Evolutionary conservation across 1,284 basidiomycete genomes (phyloP), one percentile per base, ranked within the genome.

Genomic region (Leccinum fallax): DNA sequence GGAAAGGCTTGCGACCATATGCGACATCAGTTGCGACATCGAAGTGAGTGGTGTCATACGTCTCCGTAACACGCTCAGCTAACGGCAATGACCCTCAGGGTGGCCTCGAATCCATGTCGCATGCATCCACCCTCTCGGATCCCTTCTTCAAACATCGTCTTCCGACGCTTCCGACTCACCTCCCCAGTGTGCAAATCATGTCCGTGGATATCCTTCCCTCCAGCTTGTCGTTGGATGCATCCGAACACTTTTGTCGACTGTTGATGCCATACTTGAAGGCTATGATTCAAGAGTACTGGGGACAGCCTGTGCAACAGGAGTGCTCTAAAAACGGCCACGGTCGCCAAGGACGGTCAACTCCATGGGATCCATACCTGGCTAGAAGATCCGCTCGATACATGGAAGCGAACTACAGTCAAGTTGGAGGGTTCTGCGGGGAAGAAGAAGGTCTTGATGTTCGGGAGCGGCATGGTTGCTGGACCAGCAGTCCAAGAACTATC

Each of bases 391-490:
- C 81, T 92, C 16, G 77, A 81, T 13, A 72, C 72, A 55, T 85
- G 81, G 78, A 74, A 75, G 64, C 61, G 7, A 43, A 71, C 66
- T 21, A 24, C 57, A 0, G 8, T 54, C 11, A 66, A 58, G 40
- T 30, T 16, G 28, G 59, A 64, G 21, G 53, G 61, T 30, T 21
- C 51, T 2, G 24, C 24, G 3, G 24, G 24, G 24, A 24, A 24
- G 24, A 91, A 89, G 77, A 86, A 81, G 67, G 82, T 96, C 1
- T 77, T 98, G 30, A 80, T 98, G 66, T 82, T 97, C 5, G 95
- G 95, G 10, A 93, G 90, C 59, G 96, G 95, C n/a, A 95, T 96
- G 86, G 95, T 96, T 24, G 93, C 94, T 15, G 88, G 88, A 3
- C 94, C 94, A 11, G 90, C 90, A 8, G 88, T 94, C 6, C 85